Evolutionary conservation across 2,329 filamentous ascomycete genomes (phyloP).

Genomic region (Aspergillus ruber): DNA sequence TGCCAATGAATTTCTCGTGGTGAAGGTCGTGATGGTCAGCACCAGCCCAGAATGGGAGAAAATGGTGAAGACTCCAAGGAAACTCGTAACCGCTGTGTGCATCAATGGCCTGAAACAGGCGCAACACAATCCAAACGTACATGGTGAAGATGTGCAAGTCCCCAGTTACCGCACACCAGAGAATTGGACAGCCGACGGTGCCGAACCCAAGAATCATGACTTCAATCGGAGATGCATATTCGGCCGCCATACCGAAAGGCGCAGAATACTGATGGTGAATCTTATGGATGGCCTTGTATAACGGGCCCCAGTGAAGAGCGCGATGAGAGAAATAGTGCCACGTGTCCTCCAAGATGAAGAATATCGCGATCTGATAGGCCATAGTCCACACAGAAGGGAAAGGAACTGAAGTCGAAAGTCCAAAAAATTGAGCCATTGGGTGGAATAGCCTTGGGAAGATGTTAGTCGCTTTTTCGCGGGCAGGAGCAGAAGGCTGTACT

Average conservation of each 20-base stretch:
- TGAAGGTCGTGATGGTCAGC: slow-evolving; percentile 95
- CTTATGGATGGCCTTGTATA: slow-evolving; percentile 97
- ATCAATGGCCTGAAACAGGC: slow-evolving; percentile 95
- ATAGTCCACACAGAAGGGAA: slow-evolving; percentile 85
- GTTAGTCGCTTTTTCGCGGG: neutral
- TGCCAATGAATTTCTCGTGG: slow-evolving; percentile 97
- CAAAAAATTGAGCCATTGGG: slow-evolving; percentile 87
- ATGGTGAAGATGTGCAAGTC: slow-evolving; percentile 94
- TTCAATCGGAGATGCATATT: slow-evolving; percentile 96
- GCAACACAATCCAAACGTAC: slow-evolving; percentile 91
- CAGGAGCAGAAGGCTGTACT: slow-evolving; percentile 6
- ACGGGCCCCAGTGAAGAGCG: slow-evolving; percentile 82
- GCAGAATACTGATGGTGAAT: slow-evolving; percentile 99
- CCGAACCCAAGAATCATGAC: slow-evolving; percentile 90
- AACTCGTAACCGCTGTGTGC: slow-evolving; percentile 98
- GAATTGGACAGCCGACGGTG: slow-evolving; percentile 71
- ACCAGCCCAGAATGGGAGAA: slow-evolving; percentile 96
- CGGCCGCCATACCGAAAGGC: slow-evolving; percentile 89
- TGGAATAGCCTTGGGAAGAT: slow-evolving; percentile 66
- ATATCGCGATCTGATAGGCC: slow-evolving; percentile 81
- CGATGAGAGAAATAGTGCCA: slow-evolving; percentile 99
- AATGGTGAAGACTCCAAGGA: slow-evolving; percentile 91
- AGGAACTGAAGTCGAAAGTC: slow-evolving; percentile 78
- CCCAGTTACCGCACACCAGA: slow-evolving; percentile 75
- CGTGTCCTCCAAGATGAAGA: slow-evolving; percentile 92